Evolutionary conservation across 371 early-diverging fungal species (phyloP), one percentile per base, ranked within the genome.

Genomic region (Phascolomyces articulosus): DNA sequence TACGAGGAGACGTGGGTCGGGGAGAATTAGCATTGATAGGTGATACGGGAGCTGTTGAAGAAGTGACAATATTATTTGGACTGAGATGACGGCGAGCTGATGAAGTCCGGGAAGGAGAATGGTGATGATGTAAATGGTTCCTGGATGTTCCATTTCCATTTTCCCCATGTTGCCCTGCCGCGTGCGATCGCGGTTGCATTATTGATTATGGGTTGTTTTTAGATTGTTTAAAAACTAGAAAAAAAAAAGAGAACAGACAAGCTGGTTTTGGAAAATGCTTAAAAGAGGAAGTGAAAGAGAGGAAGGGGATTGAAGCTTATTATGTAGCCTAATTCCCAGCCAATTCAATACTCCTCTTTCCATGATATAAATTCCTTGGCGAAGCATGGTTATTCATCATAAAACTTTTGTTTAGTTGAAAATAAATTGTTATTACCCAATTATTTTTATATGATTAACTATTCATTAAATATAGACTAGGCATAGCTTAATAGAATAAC

Each of bases 151-250:
- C 51, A 24, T 51, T 51, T 10, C 51, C 51, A 24, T 57, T 57
- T 31, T 57, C 57, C n/a, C 40, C 57, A 1, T 57, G 57, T 57
- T 57, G 40, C 24, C 40, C 40, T 11, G 40, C 57, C 57, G 57
- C 57, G 57, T 57, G 57, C 40, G 57, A 57, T 57, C 57, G 57
- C 57, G 57, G 57, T 57, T 57, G 57, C 57, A 57, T 57, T 9
- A 20, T 29, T 6, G 15, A 38, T 9, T n/a, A 57, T 28, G 9
- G 8, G 57, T 24, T 24, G 7, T 9, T 8, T 23, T 16, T 23
- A n/a, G n/a, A n/a, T n/a, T n/a, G n/a, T n/a, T n/a, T n/a, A n/a
- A n/a, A n/a, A n/a, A n/a, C n/a, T n/a, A n/a, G n/a, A n/a, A n/a
- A n/a, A n/a, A n/a, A n/a, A n/a, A n/a, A 24, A 18, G 51, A 23